Evolutionary conservation across 495 filamentous ascomycete genomes (phyloP).

Genomic region (Cenococcum geophilum): DNA sequence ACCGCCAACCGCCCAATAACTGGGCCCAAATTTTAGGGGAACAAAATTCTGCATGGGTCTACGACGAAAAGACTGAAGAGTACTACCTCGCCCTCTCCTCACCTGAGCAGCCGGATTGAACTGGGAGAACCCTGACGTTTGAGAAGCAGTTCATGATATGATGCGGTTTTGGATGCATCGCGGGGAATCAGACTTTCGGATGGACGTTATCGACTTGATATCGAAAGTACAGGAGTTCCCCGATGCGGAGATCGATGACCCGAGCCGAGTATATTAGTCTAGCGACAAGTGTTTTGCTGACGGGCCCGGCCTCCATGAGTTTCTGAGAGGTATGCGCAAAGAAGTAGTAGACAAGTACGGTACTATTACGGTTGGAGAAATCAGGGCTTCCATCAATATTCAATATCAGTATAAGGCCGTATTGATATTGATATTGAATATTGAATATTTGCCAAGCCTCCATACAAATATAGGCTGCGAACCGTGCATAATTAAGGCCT

Average conservation of each 20-base stretch:
- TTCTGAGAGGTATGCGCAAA: constrained; percentile 31
- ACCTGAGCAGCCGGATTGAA: constrained; percentile 38
- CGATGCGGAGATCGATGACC: constrained; percentile 32
- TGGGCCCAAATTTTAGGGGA: constrained; percentile 32
- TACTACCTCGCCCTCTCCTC: constrained; percentile 38
- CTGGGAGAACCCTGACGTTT: constrained; percentile 31
- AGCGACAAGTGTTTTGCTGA: constrained; percentile 26
- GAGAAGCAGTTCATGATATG: constrained; percentile 30
- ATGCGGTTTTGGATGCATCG: constrained; percentile 36
- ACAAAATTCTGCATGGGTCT: constrained; percentile 14
- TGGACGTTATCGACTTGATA: constrained; percentile 35
- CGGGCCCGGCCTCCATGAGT: constrained; percentile 36
- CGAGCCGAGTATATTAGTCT: constrained; percentile 19
- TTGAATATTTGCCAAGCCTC: too few relatives aligned
- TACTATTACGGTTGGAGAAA: constrained; percentile 30
- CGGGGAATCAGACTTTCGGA: constrained; percentile 35
- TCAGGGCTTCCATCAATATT: too few relatives aligned
- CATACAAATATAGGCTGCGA: too few relatives aligned
- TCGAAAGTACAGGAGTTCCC: constrained; percentile 27
- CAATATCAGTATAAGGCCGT: too few relatives aligned
- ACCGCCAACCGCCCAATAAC: constrained; percentile 36
- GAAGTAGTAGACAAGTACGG: constrained; percentile 23
- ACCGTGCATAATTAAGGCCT: too few relatives aligned
- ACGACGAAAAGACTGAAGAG: constrained; percentile 31
- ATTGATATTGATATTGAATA: too few relatives aligned